Conservation (phyloP, 768 basidiomycete species). For the Tubosaeta sp. region DNA sequence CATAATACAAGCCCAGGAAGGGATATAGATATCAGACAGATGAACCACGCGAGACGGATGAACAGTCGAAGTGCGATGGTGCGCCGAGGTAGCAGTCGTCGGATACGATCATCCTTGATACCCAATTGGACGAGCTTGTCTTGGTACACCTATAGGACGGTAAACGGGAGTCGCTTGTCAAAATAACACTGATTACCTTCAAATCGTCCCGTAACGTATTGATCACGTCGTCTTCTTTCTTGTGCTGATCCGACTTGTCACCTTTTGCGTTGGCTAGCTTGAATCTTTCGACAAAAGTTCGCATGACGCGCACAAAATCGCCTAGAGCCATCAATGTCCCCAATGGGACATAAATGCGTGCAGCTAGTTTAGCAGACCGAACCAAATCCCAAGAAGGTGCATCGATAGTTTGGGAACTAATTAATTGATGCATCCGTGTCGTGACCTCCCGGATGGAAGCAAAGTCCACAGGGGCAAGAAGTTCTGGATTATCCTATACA, state of each 20-base stretch:
- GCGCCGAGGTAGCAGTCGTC: conserved; percentile 52
- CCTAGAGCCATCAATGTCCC: conserved; percentile 83
- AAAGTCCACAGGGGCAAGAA: conserved; percentile 64
- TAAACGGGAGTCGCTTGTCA: not conserved
- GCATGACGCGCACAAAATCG: conserved; percentile 73
- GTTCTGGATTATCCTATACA: conserved; percentile 61
- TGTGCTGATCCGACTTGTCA: conserved; percentile 22
- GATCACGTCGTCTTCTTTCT: conserved; percentile 26
- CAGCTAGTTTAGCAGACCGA: conserved; percentile 70
- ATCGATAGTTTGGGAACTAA: conserved; percentile 75
- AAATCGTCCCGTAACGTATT: conserved; percentile 47
- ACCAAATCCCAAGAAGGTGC: conserved; percentile 82
- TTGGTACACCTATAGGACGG: conserved; percentile 57
- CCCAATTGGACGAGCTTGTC: conserved; percentile 61
- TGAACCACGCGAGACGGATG: conserved; percentile 61
- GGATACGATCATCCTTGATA: conserved; percentile 84
- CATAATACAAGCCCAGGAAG: conserved; percentile 78
- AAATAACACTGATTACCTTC: conserved; percentile 41
- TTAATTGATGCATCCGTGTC: conserved; percentile 57
- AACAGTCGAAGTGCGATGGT: conserved; percentile 60
- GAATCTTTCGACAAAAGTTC: conserved; percentile 75
- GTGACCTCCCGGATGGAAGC: conserved; percentile 58
- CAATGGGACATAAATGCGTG: conserved; percentile 81
- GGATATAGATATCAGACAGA: conserved; percentile 59
- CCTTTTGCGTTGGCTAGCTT: conserved; percentile 38